Base-by-base conservation (phyloP, 108 stramenopile species). In the Fistulifera solaris region DNA sequence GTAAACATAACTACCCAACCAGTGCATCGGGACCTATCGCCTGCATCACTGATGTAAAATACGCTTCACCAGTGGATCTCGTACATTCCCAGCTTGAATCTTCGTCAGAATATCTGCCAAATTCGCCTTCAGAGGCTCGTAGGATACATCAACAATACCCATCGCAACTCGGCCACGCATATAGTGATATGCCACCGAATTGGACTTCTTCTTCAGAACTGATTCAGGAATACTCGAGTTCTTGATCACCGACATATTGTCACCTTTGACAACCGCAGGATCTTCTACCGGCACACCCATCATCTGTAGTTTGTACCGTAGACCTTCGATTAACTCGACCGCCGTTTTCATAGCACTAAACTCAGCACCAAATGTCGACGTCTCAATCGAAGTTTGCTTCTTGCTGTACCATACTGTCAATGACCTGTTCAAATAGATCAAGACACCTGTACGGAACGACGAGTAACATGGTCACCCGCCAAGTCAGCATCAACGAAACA, bases 271-370 rank as follows among this genome's bases (percentile, higher is more conserved):
- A 19, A 48, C 41, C 0, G 63, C 14, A 11, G 75, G 50, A 31
- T 57, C 77, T 0, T 52, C 51, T 16, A 72, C 17, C 0, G 60
- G 63, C 0, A 75, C 61, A 21, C 78, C 78, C 78, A 80, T 75
- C 78, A 80, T 80, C 24, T 73, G 41, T 0, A 80, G 26, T 38
- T 80, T 80, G 67, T 73, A 75, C 4, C 76, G 70, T n/a, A 80
- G 47, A 21, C 66, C 78, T 13, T 53, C 18, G 17, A 80, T 1
- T 7, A 63, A n/a, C 48, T 80, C 78, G 4, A 62, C 48, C 0
- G 55, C 69, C 22, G 40, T 40, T 40, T 63, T 71, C 61, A 75
- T 38, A 11, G 70, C 78, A 38, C 59, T 27, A 35, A 80, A 66
- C 52, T 85, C 76, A 11, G 58, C 48, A 5, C 78, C 76, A 59